Evolutionary conservation across 169 alveolate genomes (phyloP).

Genomic region (Perkinsus olseni): DNA sequence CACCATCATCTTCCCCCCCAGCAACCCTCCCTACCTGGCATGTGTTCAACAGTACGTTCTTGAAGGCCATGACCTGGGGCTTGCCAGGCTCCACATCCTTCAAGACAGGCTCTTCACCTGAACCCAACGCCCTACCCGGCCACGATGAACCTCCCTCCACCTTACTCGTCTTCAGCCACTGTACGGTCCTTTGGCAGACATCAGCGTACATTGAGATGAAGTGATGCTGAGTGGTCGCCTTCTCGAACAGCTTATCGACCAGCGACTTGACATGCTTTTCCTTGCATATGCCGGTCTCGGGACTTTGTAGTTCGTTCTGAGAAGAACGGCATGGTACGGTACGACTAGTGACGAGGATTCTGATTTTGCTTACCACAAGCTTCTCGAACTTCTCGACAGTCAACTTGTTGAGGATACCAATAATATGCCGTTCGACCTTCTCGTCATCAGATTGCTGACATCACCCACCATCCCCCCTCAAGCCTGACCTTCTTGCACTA

Average conservation of each 20-base stretch:
- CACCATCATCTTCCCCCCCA: not conserved
- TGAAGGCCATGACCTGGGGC: not conserved
- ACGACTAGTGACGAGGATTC: too few species aligned
- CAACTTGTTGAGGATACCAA: slow-evolving; percentile 31
- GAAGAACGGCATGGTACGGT: not conserved
- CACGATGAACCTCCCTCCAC: not conserved
- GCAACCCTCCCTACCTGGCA: not conserved
- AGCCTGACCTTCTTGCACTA: too few species aligned
- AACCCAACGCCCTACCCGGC: not conserved
- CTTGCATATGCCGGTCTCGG: slow-evolving; percentile 15
- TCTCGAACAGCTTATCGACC: slow-evolving; percentile 29
- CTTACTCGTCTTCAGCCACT: not conserved
- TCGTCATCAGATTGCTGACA: slow-evolving; percentile 1
- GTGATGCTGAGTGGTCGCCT: slow-evolving; percentile 41
- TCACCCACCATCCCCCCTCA: too few species aligned
- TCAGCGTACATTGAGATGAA: slow-evolving; percentile 29
- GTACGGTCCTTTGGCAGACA: not conserved
- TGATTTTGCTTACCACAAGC: slow-evolving; percentile 6
- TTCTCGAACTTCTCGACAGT: slow-evolving; percentile 36
- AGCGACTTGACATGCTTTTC: slow-evolving; percentile 26
- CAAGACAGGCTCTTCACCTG: not conserved
- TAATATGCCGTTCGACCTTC: not conserved
- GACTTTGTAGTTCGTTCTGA: not conserved
- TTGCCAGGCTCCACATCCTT: not conserved
- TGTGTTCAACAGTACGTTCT: not conserved